These are phyloP conservation scores for Taphrina deformans DNA, from an alignment of 1,139 yeast genomes.

Conservation along the genomic window DNA sequence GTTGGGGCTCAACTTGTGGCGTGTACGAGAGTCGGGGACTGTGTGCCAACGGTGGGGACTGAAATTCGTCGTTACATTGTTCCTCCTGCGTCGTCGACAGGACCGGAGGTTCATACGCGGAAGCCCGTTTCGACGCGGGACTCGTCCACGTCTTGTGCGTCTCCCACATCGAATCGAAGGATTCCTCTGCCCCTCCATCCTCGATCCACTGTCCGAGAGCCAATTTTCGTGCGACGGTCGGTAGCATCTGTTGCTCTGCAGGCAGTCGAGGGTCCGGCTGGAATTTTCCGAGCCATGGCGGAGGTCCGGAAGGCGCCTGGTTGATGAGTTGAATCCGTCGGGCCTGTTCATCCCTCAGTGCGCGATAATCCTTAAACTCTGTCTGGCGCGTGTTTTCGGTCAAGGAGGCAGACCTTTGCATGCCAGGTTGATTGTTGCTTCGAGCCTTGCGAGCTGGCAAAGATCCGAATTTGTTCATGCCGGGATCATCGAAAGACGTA, in stretches of 20 bases:
- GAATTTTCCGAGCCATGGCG: constrained; percentile 28
- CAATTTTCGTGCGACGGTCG: constrained; percentile 30
- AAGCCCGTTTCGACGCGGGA: background rate
- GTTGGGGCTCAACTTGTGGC: background rate
- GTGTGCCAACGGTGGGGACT: background rate
- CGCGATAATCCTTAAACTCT: background rate
- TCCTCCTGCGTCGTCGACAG: background rate
- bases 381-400: background rate
- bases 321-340: constrained; percentile 28
- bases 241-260: constrained; percentile 26
- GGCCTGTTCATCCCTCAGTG: constrained; percentile 16
- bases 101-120: background rate
- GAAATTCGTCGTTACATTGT: background rate
- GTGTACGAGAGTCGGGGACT: background rate
- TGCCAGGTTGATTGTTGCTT: background rate
- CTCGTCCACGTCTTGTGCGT: constrained; percentile 10
- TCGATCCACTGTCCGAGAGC: constrained; percentile 17
- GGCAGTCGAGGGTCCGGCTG: constrained; percentile 30
- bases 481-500: background rate
- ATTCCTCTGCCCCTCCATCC: constrained; percentile 8
- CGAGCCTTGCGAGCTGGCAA: background rate
- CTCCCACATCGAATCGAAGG: constrained; percentile 10
- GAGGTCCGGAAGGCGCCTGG: constrained; percentile 32
- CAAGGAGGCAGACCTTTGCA: background rate
- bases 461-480: background rate